phyloP scores from a whole-genome alignment of 768 basidiomycete genomes.

The Nevesoporus exiguus region DNA sequence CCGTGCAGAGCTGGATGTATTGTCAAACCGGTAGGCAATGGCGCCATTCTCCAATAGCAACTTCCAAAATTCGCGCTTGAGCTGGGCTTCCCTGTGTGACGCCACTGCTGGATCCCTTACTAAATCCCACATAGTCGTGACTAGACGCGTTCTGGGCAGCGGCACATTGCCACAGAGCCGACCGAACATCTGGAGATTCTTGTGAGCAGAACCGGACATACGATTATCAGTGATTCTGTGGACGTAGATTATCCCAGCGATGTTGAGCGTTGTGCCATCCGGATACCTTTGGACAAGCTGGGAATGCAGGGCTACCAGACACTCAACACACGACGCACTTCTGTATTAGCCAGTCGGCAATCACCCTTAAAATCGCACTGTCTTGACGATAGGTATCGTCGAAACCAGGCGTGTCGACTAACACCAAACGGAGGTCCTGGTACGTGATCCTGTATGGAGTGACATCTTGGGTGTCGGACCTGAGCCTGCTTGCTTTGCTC shows the following conservation, averaged over 20 bases:
- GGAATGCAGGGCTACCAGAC: neutral
- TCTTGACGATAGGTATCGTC: constrained; percentile 20
- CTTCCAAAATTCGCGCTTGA: constrained; percentile 26
- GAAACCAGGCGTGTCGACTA: constrained; percentile 22
- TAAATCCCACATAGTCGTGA: constrained; percentile 39
- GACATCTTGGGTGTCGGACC: constrained; percentile 11
- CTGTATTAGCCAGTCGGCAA: constrained; percentile 19
- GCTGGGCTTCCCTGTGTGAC: constrained; percentile 22
- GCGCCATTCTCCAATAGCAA: constrained; percentile 2
- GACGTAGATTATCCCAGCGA: constrained; percentile 34
- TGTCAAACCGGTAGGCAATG: neutral
- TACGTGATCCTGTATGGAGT: neutral
- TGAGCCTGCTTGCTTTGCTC: no score
- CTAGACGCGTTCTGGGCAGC: constrained; percentile 31
- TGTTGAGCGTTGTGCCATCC: constrained; percentile 1
- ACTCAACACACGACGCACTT: constrained; percentile 4
- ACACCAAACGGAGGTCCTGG: neutral
- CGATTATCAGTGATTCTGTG: constrained; percentile 36
- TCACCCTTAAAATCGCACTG: constrained; percentile 3
- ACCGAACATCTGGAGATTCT: constrained; percentile 35
- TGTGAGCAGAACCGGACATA: constrained; percentile 29
- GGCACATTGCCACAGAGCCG: constrained; percentile 33
- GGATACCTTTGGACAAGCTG: constrained; percentile 6
- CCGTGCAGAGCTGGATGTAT: neutral
- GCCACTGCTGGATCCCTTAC: constrained; percentile 13